Conservation (phyloP, 2,329 filamentous ascomycete species). For the Penicillium sp. region DNA sequence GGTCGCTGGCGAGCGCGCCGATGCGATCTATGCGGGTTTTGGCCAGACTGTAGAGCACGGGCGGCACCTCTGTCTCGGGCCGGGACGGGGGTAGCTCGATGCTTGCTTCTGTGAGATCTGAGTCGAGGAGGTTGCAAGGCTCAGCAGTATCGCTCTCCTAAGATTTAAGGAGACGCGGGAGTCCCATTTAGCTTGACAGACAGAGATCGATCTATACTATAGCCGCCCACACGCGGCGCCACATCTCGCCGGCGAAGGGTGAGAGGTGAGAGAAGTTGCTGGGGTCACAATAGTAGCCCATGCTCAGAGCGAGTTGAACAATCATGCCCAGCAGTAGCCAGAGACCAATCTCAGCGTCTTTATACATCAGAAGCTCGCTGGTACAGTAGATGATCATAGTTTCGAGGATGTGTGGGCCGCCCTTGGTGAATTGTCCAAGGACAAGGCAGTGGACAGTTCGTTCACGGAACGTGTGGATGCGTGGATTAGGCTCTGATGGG, state of each 20-base stretch:
- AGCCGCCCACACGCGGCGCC: slow-evolving; percentile 37
- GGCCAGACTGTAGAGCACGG: slow-evolving; percentile 2
- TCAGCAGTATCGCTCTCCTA: slow-evolving; percentile 56
- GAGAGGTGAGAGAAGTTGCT: slow-evolving; percentile 49
- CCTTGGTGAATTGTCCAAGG: slow-evolving; percentile 52
- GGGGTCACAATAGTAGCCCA: slow-evolving; percentile 57
- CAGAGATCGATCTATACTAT: slow-evolving; percentile 54
- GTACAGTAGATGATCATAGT: slow-evolving; percentile 54
- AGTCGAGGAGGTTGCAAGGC: slow-evolving; percentile 56
- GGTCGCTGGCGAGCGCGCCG: not conserved
- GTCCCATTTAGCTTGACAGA: slow-evolving; percentile 59
- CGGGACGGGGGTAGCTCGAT: slow-evolving; percentile 49
- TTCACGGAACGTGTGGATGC: slow-evolving; percentile 20
- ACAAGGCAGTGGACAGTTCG: slow-evolving; percentile 51
- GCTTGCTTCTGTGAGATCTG: slow-evolving; percentile 53
- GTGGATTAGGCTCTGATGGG: not conserved
- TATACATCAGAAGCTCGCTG: slow-evolving; percentile 49
- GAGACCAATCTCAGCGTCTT: slow-evolving; percentile 53
- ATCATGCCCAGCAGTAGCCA: slow-evolving; percentile 52
- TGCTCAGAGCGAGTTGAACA: slow-evolving; percentile 56
- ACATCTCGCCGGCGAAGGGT: slow-evolving; percentile 53
- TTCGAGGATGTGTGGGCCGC: slow-evolving; percentile 52
- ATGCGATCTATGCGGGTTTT: not conserved
- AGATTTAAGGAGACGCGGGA: slow-evolving; percentile 57
- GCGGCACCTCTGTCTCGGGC: slow-evolving; percentile 42